Evolutionary conservation across 2,329 filamentous ascomycete species (phyloP), one percentile per base, ranked within the genome.

Genomic region (Hypoxylon sp.): DNA sequence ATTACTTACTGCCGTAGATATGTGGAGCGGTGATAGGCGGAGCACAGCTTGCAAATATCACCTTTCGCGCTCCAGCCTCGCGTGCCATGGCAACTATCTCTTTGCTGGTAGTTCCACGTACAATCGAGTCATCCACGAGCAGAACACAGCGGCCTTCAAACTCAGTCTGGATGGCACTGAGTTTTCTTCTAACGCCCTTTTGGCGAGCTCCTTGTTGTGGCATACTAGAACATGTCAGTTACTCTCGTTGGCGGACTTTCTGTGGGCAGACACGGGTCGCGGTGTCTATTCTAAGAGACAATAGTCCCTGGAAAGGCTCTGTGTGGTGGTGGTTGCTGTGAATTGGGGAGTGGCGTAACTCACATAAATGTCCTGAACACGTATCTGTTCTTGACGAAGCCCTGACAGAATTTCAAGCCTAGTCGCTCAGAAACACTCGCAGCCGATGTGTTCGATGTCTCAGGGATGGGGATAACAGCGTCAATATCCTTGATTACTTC

Each of bases 61-160:
- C 92, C 78, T 92, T 93, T 73, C 87, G 89, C 1, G 94, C 94
- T 21, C 92, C 92, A 10, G 92, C 91, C 81, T 97, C 94, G 55
- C 91, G 87, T 11, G 92, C 93, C 94, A 97, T 97, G 63, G 83
- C 86, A 31, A 94, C 91, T 69, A 94, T 94, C 78, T 94, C 92
- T 51, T 90, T 84, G 67, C 88, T 91, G 1, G 93, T 97, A 0
- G 92, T 97, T 54, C 94, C 94, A 39, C 94, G 88, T 3, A 97
- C 94, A 65, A 97, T 93, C 74, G 90, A 93, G 81, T 98, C 95
- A 74, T 98, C 95, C 1, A 98, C 92, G 0, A 98, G 83, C 10
- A 94, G 85, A 6, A 98, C 92, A 65, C 91, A 92, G 74, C 92
- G 91, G 72, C 88, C 93, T 63, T 90, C 85, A 80, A 98, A 98